Evolutionary conservation across 352 stramenopile species (phyloP).

Genomic region (Pythium phragmiticola): DNA sequence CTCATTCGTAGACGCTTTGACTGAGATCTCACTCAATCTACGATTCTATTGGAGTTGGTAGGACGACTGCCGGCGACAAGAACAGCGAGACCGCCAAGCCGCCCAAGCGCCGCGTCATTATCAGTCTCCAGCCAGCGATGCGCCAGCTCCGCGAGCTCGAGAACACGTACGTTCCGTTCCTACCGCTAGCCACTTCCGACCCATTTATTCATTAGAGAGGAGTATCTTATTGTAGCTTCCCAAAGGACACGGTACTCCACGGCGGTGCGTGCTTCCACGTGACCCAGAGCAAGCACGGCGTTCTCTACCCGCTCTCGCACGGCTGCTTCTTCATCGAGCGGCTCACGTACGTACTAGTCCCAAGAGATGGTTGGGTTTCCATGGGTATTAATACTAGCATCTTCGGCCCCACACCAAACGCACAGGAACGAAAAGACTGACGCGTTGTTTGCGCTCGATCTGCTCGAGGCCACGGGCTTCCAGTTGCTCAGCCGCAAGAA

Average conservation of each 20-base stretch:
- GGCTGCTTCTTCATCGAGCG: conserved; percentile 81
- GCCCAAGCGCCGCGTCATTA: conserved; percentile 44
- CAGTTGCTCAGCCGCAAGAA: conserved; percentile 77
- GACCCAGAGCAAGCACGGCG: conserved; percentile 39
- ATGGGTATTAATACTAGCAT: too few relatives aligned
- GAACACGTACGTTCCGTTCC: conserved; percentile 34
- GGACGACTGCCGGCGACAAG: conserved; percentile 8
- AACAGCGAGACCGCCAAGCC: conserved; percentile 24
- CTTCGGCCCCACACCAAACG: too few relatives aligned
- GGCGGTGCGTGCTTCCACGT: conserved; percentile 77
- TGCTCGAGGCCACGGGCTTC: conserved; percentile 72
- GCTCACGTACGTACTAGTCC: conserved; percentile 49
- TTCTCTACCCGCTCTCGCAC: conserved; percentile 56
- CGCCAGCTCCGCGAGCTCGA: conserved; percentile 59
- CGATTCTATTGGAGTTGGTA: neutral
- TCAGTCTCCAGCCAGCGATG: conserved; percentile 64
- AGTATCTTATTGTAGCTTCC: conserved; percentile 38
- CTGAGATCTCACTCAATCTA: neutral
- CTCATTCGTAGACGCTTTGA: neutral
- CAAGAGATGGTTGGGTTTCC: neutral
- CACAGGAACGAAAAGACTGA: conserved; percentile 66
- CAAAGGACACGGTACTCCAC: conserved; percentile 62
- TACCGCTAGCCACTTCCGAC: neutral
- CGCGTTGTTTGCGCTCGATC: conserved; percentile 65
- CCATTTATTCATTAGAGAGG: neutral